A percentile compares a stretch with the other conserved stretches of the same genome.
Evolutionary conservation across 2,329 filamentous ascomycete genomes (phyloP).

Genomic region (Paracoccidioides brasiliensis): DNA sequence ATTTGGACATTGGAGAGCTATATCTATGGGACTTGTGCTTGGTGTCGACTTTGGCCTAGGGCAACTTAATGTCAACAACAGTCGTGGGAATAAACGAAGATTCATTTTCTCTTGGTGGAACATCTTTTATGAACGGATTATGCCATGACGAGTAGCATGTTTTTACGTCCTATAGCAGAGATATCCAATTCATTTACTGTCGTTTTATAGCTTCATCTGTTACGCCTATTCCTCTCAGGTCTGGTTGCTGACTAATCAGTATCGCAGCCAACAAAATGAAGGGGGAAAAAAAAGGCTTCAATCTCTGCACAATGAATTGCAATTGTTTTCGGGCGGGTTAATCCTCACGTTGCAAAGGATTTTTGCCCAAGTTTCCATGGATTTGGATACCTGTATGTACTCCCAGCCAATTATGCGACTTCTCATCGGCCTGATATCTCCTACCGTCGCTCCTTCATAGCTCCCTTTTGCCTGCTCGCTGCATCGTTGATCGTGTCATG

Average conservation of each 20-base stretch:
- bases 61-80: neutral
- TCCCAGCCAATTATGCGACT: slow-evolving; percentile 2
- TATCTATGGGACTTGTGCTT: neutral
- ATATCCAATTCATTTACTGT: neutral
- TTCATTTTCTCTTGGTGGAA: neutral
- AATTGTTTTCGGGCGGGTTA: neutral
- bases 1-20: neutral
- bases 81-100: neutral
- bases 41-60: neutral
- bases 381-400: neutral
- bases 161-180: neutral
- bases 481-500: slow-evolving; percentile 28
- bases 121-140: neutral
- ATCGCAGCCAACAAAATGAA: too few species aligned
- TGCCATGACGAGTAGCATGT: neutral
- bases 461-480: slow-evolving; percentile 17
- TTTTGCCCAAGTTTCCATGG: neutral
- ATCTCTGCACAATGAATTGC: too few species aligned
- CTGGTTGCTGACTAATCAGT: neutral
- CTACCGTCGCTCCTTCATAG: slow-evolving; percentile 15
- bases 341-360: neutral
- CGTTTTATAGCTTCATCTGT: neutral
- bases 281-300: neutral
- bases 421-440: neutral
- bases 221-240: neutral